Evolutionary conservation across 495 filamentous ascomycete species (phyloP).

Genomic region (Aspergillus bertholletiae): DNA sequence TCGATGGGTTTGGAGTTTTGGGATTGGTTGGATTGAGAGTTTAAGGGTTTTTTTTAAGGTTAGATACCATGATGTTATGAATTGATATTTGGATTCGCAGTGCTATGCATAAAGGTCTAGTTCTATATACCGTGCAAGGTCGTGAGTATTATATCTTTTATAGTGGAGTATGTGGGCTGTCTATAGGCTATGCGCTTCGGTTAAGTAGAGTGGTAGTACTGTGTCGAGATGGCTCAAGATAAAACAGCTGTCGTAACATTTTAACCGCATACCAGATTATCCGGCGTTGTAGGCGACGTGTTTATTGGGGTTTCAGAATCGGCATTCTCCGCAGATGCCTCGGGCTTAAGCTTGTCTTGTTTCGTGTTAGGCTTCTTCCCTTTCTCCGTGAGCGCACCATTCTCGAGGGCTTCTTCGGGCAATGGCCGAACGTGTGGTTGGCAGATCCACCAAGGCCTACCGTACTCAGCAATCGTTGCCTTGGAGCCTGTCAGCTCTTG

Average conservation of each 20-base stretch:
- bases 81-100: not conserved
- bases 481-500: slow-evolving; percentile 53
- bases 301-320: slow-evolving; percentile 9
- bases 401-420: slow-evolving; percentile 82
- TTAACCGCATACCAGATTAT: slow-evolving; percentile 36
- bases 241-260: not conserved
- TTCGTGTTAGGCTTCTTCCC: slow-evolving; percentile 46
- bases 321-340: slow-evolving; percentile 9
- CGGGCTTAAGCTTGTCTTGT: slow-evolving; percentile 16
- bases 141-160: not conserved
- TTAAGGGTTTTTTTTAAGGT: not conserved
- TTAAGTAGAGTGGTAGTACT: not conserved
- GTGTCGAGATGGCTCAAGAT: not conserved
- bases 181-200: no score
- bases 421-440: slow-evolving; percentile 87
- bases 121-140: slow-evolving; percentile 1
- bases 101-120: not conserved
- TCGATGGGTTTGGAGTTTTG: not conserved
- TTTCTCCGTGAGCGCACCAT: slow-evolving; percentile 68
- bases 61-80: slow-evolving; percentile 5
- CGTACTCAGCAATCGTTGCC: slow-evolving; percentile 64
- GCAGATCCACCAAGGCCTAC: slow-evolving; percentile 85
- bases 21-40: slow-evolving; percentile 3
- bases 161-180: no score
- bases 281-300: slow-evolving; percentile 25